Conservation (phyloP, 768 basidiomycete genomes). For the Agrocybe praecox region DNA sequence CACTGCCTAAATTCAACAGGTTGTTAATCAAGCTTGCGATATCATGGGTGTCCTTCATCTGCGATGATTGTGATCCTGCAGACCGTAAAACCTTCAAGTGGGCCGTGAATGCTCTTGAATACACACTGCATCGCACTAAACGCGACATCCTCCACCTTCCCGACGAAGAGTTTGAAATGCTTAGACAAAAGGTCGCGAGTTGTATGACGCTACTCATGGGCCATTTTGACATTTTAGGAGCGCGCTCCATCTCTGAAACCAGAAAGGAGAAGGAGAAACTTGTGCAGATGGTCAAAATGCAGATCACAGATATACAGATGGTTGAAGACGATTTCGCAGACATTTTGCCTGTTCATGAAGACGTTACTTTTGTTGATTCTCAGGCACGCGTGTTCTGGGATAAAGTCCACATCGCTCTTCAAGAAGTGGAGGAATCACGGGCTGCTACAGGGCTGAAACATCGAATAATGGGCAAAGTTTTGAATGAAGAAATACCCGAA, state of each 20-base stretch:
- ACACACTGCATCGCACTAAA: conserved; percentile 84
- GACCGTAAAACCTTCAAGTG: conserved; percentile 97
- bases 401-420: conserved; percentile 57
- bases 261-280: conserved; percentile 88
- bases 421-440: conserved; percentile 67
- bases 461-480: conserved; percentile 83
- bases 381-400: conserved; percentile 82
- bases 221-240: conserved; percentile 98
- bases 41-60: conserved; percentile 98
- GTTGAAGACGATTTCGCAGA: conserved; percentile 51
- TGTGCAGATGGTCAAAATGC: conserved; percentile 58
- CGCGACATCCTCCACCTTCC: conserved; percentile 90
- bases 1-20: conserved; percentile 76
- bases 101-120: conserved; percentile 96
- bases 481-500: conserved; percentile 92
- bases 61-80: conserved; percentile 95
- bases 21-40: conserved; percentile 89
- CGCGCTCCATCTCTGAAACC: conserved; percentile 85
- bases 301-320: conserved; percentile 45
- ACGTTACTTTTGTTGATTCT: conserved; percentile 55
- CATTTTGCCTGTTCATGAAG: conserved; percentile 37
- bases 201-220: conserved; percentile 97
- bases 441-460: conserved; percentile 65
- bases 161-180: conserved; percentile 85
- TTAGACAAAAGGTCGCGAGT: conserved; percentile 89